Base-by-base conservation (phyloP, 164 flowering plant species). In the Akebia trifoliata region DNA sequence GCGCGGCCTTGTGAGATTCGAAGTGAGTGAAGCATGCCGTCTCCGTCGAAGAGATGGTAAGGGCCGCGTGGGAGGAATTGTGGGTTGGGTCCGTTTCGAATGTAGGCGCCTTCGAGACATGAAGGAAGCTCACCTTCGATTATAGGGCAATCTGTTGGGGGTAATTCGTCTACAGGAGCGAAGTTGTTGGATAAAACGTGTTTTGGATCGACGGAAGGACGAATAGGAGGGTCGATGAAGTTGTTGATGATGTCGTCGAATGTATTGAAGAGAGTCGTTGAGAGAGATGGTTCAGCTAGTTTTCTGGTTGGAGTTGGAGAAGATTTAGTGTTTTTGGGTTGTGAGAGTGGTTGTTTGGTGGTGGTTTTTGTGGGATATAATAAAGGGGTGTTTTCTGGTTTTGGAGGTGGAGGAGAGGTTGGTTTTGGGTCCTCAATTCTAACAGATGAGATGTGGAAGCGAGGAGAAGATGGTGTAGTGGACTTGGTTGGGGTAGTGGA, bases 11-110 rank as follows among this genome's bases (percentile, higher is more conserved):
- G 26, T 24, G 81, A 72, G 53, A 87, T 76, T 15, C 67, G 68
- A 15, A 87, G 56, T 43, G 76, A 47, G 71, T 91, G 96, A 32
- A 91, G 90, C 97, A 91, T 91, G 29, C 96, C 97, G 32, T 91
- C 96, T 0, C 96, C 96, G 50, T 91, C 94, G 47, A 91, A 84
- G 34, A 84, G 78, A 58, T 87, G 96, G 77, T 84, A 79, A 9
- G 96, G 90, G 2, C 92, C 97, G 4, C 76, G 75, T 0, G 97
- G 97, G 14, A 81, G 76, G 78, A 65, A 76, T 48, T 82, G 90
- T 0, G 95, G 87, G 62, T 90, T 90, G 7, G 97, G 93, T 34
- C 95, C 97, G 37, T 90, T 86, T 4, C 94, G 81, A 51, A 90
- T 77, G 77, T 90, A 90, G 0, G 85, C 91, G 0, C 95, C 95